Base-by-base conservation (phyloP, 2,329 filamentous ascomycete species). In the Ophiostoma perfectum region DNA sequence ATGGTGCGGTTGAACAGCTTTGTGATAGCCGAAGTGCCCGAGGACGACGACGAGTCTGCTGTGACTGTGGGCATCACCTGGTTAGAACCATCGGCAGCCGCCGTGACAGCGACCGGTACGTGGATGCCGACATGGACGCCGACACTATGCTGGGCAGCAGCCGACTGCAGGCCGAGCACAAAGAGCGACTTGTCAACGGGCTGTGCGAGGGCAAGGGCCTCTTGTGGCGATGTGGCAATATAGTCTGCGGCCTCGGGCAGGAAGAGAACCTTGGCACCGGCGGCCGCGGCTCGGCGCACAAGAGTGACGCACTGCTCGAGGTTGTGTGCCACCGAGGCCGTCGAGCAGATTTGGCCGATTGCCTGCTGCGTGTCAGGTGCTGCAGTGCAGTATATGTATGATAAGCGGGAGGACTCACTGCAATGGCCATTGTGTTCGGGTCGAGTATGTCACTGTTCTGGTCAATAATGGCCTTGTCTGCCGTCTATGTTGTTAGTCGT, bases 181-280 rank as follows among this genome's bases (percentile, higher is more conserved):
- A 97, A 97, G 41, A 86, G 83, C 12, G 88, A 92, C 36, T 82
- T 80, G 2, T 83, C 76, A 52, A 89, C 84, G 2, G 92, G 84
- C 69, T 84, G 85, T 71, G 87, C 92, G 9, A 97, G 87, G 4
- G 86, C 82, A 8, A 93, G 79, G 0, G 89, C 90, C 74, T 93
- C 88, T 11, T 85, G 77, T 2, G 88, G 82, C 0, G 87, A 88
- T 1, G 84, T 81, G 27, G 87, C 90, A 74, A 97, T 93, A 81
- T 97, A 97, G 80, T 97, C 93, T 68, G 87, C 87, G 38, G 94
- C 94, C 83, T 97, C 94, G 12, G 94, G 94, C 67, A 97, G 88
- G 80, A 98, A 97, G 65, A 97, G 85, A 18, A 90, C 87, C 86
- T 91, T 71, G 55, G 93, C 93, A 62, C 92, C 92, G 68, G 88